Conservation (phyloP, 257 asterid species). For the Gentiana straminea region DNA sequence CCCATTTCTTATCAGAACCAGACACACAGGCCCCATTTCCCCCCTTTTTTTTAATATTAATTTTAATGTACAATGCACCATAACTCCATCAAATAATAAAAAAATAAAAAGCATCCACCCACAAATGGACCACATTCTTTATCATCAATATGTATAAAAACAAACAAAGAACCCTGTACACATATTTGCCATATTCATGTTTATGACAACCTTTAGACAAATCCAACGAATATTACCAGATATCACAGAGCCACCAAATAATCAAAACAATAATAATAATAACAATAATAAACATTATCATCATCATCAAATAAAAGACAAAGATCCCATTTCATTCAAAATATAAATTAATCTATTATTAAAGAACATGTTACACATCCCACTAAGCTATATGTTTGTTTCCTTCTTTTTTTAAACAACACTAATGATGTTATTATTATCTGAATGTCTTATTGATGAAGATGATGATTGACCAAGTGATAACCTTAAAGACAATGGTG, state of each 20-base stretch:
- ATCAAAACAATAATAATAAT: constrained; percentile 14
- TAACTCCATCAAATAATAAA: no score
- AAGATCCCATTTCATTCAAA: constrained; percentile 19
- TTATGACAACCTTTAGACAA: neutral
- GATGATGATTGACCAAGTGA: constrained; percentile 41
- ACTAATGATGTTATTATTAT: constrained; percentile 38
- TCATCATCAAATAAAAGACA: constrained; percentile 18
- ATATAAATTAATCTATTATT: constrained; percentile 11
- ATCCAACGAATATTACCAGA: neutral
- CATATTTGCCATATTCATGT: no score
- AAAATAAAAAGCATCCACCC: no score
- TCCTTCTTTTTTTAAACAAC: constrained; percentile 32
- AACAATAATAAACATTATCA: constrained; percentile 24
- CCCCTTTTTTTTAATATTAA: no score
- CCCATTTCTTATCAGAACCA: no score
- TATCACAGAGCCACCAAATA: neutral
- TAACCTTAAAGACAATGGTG: constrained; percentile 45
- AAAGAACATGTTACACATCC: constrained; percentile 7
- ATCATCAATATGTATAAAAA: no score
- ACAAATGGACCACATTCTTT: no score
- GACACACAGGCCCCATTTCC: no score
- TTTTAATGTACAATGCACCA: no score
- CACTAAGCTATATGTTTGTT: constrained; percentile 7
- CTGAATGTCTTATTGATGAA: constrained; percentile 22
- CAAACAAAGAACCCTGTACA: no score